phyloP scores from a whole-genome alignment of 768 basidiomycete species.

The Naganishia friedmannii region DNA sequence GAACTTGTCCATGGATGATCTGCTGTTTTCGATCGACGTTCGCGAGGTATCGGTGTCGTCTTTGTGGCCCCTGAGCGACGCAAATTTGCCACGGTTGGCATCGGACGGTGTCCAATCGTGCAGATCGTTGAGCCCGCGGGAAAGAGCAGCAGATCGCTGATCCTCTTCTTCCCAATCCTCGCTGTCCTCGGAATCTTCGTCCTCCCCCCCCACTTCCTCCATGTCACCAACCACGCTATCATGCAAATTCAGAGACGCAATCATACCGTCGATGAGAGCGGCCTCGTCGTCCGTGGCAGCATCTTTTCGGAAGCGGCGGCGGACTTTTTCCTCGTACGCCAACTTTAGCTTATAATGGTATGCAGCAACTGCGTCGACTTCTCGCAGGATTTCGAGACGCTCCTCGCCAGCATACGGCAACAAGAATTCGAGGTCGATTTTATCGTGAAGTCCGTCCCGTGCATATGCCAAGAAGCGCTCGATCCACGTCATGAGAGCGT shows the following conservation, averaged over 20 bases:
- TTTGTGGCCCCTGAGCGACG: conserved; percentile 4
- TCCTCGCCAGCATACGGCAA: conserved; percentile 78
- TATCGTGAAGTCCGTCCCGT: conserved; percentile 76
- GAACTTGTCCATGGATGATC: conserved; percentile 36
- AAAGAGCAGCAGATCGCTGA: conserved; percentile 22
- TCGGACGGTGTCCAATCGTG: conserved; percentile 14
- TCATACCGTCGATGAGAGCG: conserved; percentile 75
- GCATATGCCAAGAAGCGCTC: conserved; percentile 87
- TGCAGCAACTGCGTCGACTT: conserved; percentile 81
- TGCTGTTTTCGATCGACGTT: conserved; percentile 13
- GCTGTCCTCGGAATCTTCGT: conserved; percentile 49
- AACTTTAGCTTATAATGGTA: conserved; percentile 96
- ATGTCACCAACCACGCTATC: conserved; percentile 59
- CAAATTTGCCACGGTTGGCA: conserved; percentile 1
- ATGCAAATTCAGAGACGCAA: conserved; percentile 77
- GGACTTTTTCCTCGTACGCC: conserved; percentile 83
- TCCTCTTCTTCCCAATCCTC: conserved; percentile 27
- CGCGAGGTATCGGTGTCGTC: conserved; percentile 3
- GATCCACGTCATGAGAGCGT: conserved; percentile 92
- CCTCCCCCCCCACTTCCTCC: conserved; percentile 68
- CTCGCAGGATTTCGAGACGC: conserved; percentile 70
- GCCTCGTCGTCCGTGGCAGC: conserved; percentile 76
- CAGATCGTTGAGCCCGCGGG: conserved; percentile 8
- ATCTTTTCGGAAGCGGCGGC: conserved; percentile 71
- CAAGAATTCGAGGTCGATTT: conserved; percentile 79